Evolutionary conservation across 306 rosid species (phyloP).

Genomic region (Adenanthera pavonina): DNA sequence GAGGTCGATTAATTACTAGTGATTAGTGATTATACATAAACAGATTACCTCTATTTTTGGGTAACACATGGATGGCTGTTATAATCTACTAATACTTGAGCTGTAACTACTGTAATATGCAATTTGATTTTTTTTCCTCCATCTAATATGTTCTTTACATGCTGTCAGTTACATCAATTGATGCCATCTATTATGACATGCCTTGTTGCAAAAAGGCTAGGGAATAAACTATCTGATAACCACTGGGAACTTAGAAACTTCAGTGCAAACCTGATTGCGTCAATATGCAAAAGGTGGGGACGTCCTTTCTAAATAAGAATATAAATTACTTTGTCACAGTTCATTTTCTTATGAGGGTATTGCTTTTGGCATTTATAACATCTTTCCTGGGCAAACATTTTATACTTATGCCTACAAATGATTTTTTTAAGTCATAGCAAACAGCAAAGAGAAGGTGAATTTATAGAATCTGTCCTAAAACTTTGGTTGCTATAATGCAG

Average conservation of each 20-base stretch:
- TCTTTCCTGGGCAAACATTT: conserved; percentile 1
- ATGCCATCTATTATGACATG: conserved; percentile 93
- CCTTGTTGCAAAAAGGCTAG: conserved; percentile 81
- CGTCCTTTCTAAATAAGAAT: conserved; percentile 32
- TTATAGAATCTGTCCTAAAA: neutral
- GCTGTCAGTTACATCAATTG: conserved; percentile 83
- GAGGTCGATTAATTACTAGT: conserved; percentile 34
- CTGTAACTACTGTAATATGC: conserved; percentile 8
- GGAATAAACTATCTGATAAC: conserved; percentile 74
- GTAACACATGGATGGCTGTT: conserved; percentile 14
- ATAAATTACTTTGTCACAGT: neutral
- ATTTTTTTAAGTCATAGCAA: conserved; percentile 16
- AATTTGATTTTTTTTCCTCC: conserved; percentile 31
- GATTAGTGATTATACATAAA: conserved; percentile 30
- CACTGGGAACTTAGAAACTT: conserved; percentile 97
- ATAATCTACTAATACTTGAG: conserved; percentile 33
- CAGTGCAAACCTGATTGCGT: conserved; percentile 76
- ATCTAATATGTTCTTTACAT: conserved; percentile 42
- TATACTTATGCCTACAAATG: neutral
- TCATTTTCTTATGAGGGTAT: conserved; percentile 19
- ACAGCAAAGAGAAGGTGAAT: conserved; percentile 24
- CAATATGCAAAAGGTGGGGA: conserved; percentile 82
- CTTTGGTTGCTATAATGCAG: conserved; percentile 2
- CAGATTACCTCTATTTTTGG: conserved; percentile 1
- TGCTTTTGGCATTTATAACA: conserved; percentile 12